Evolutionary conservation across 73 alveolate genomes (phyloP).

Genomic region (Effrenium voratum): DNA sequence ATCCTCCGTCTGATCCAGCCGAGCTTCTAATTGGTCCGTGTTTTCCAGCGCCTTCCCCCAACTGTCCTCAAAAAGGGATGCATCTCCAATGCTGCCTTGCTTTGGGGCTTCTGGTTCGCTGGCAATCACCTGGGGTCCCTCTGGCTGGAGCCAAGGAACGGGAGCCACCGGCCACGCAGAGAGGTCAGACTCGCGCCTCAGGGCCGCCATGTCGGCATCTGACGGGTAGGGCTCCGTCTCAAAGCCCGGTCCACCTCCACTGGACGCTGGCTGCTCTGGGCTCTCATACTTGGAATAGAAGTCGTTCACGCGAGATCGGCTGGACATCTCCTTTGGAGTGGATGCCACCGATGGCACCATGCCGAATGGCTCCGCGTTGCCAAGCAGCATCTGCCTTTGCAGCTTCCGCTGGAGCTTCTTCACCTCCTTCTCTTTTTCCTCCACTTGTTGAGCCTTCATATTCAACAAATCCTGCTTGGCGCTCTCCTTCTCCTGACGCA

Average conservation of each 20-base stretch:
- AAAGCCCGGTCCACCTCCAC: not conserved
- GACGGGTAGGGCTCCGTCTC: slow-evolving; percentile 1
- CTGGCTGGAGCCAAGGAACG: slow-evolving; percentile 81
- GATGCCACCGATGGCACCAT: slow-evolving; percentile 79
- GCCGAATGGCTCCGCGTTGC: slow-evolving; percentile 59
- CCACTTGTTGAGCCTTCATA: slow-evolving; percentile 73
- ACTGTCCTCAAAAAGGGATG: slow-evolving; percentile 63
- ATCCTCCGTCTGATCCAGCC: slow-evolving; percentile 16
- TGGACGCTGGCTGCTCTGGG: not conserved
- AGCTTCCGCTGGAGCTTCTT: slow-evolving; percentile 83
- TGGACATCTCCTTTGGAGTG: not conserved
- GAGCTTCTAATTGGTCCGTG: slow-evolving; percentile 53
- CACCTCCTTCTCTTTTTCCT: slow-evolving; percentile 89
- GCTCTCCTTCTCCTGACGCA: slow-evolving; percentile 82
- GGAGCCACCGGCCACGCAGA: slow-evolving; percentile 87
- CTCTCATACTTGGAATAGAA: slow-evolving; percentile 69
- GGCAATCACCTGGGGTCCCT: not conserved
- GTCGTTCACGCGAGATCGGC: not conserved
- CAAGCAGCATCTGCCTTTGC: slow-evolving; percentile 69
- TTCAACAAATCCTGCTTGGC: slow-evolving; percentile 80
- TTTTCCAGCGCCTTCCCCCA: slow-evolving; percentile 85
- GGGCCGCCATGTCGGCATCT: not conserved
- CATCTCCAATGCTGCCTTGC: slow-evolving; percentile 19
- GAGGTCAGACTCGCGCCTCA: slow-evolving; percentile 20
- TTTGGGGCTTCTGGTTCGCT: slow-evolving; percentile 15